Percentiles rank a stretch among this genome's conserved stretches.
Evolutionary conservation across 257 asterid genomes (phyloP).

Genomic region (Leonotis leonurus): DNA sequence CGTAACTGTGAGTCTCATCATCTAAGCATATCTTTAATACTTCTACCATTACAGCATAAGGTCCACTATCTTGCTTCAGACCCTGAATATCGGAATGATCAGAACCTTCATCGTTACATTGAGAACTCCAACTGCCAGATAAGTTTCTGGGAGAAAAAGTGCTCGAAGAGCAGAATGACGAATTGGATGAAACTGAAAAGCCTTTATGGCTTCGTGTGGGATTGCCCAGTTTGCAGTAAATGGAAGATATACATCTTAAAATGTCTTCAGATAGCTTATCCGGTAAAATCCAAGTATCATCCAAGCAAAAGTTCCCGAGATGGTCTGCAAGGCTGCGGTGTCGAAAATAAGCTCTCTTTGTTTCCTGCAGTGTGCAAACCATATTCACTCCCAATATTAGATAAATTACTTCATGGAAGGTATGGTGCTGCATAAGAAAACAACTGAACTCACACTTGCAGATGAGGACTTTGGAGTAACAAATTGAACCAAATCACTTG

Average conservation of each 20-base stretch:
- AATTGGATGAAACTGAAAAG: slow-evolving; percentile 53
- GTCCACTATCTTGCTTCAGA: slow-evolving; percentile 37
- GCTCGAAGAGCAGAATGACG: slow-evolving; percentile 72
- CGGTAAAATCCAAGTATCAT: slow-evolving; percentile 40
- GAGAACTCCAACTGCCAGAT: slow-evolving; percentile 82
- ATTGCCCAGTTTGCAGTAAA: slow-evolving; percentile 67
- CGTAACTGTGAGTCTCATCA: slow-evolving; percentile 56
- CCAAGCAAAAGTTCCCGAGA: slow-evolving; percentile 45
- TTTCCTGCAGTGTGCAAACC: slow-evolving; percentile 42
- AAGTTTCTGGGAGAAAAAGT: slow-evolving; percentile 73
- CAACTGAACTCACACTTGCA: slow-evolving; percentile 30
- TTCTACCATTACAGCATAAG: slow-evolving; percentile 45
- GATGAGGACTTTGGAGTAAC: slow-evolving; percentile 36
- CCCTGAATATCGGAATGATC: slow-evolving; percentile 33
- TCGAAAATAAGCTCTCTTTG: slow-evolving; percentile 29
- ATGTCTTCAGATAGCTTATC: slow-evolving; percentile 73
- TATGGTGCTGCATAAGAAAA: background rate
- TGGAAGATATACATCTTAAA: slow-evolving; percentile 65
- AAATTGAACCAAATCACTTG: slow-evolving; percentile 27
- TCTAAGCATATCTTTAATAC: slow-evolving; percentile 55
- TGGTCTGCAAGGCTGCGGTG: slow-evolving; percentile 70
- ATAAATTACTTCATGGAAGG: background rate
- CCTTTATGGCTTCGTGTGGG: slow-evolving; percentile 36
- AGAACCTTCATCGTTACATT: slow-evolving; percentile 39
- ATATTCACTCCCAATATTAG: slow-evolving; percentile 4